These are phyloP conservation scores for Aspergillus funiculosus DNA, from an alignment of 495 filamentous ascomycete species.

Conservation along the genomic window DNA sequence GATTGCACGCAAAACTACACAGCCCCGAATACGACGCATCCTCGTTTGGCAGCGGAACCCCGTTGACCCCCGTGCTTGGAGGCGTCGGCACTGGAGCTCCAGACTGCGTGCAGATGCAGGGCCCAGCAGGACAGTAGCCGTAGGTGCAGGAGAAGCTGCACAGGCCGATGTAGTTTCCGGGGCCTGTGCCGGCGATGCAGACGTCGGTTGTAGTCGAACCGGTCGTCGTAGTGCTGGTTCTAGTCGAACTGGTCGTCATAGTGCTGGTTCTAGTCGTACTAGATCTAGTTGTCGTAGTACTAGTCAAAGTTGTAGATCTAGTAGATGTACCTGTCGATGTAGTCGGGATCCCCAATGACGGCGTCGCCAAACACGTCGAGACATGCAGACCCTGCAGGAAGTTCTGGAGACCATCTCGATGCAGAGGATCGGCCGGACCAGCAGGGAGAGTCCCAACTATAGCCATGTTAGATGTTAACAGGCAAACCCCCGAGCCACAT, in stretches of 20 bases:
- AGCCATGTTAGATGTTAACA: background rate
- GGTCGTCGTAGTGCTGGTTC: constrained; percentile 11
- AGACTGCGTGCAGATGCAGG: constrained; percentile 34
- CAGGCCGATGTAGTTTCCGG: constrained; percentile 38
- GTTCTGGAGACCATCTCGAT: constrained; percentile 35
- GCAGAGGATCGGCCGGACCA: constrained; percentile 35
- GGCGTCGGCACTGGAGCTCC: constrained; percentile 26
- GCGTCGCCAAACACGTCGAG: constrained; percentile 38
- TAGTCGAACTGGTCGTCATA: constrained; percentile 10
- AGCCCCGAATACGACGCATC: constrained; percentile 36
- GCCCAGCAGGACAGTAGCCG: constrained; percentile 37
- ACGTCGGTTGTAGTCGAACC: constrained; percentile 11
- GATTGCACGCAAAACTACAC: constrained; percentile 38
- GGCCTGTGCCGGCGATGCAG: constrained; percentile 35
- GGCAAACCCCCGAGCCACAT: background rate
- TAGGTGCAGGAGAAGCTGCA: constrained; percentile 37
- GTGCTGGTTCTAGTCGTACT: constrained; percentile 16
- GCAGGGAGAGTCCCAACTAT: constrained; percentile 43
- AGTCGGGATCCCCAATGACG: constrained; percentile 27
- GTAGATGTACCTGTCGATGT: constrained; percentile 6
- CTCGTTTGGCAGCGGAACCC: constrained; percentile 25
- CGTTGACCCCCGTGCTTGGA: constrained; percentile 21
- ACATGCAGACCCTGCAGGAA: constrained; percentile 43
- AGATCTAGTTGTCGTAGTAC: constrained; percentile 9
- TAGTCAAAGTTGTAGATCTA: constrained; percentile 8